Base-by-base conservation (phyloP, 192 early-diverging fungal species). In the Gigaspora rosea region DNA sequence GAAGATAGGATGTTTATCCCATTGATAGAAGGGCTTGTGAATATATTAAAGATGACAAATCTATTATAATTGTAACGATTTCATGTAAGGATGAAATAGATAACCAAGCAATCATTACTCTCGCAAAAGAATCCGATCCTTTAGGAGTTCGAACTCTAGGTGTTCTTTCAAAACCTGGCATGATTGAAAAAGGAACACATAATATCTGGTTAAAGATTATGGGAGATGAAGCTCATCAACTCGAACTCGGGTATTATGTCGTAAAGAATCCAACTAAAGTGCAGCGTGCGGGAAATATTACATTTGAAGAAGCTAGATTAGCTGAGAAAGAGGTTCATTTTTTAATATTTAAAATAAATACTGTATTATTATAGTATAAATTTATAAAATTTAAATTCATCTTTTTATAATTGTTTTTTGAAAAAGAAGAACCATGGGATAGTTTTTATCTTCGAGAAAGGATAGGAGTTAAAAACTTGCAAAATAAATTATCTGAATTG, bases 91-190 rank as follows among this genome's bases (percentile, higher is more conserved):
- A 88, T 56, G 88, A 89, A 73, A 89, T 89, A 46, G 88, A 89
- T 33, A 88, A 89, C 61, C 88, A 89, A 78, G 88, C 83, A 16
- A 83, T 89, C 33, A 77, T 88, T 9, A 78, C 78, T 64, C 78
- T 85, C 71, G 83, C 87, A 32, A 84, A 81, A 49, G 81, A 90
- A 51, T 85, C 88, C 6, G 88, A 90, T 78, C 81, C 82, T 2
- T 33, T 68, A n/a, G 88, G 88, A 32, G 62, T 61, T 56, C 73
- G 88, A 27, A 90, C 88, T 12, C 80, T 90, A 16, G 88, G 86
- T n/a, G 88, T 90, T 36, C 73, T 90, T 33, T 90, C 88, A 20
- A 90, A 90, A 74, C 88, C 88, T 32, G 88, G 90, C 70, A 88
- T 85, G 12, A 88, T 90, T 33, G 88, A 90, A 71, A 48, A 75